Conservation (phyloP, 352 stramenopile genomes). For the Pythium inflatum region DNA sequence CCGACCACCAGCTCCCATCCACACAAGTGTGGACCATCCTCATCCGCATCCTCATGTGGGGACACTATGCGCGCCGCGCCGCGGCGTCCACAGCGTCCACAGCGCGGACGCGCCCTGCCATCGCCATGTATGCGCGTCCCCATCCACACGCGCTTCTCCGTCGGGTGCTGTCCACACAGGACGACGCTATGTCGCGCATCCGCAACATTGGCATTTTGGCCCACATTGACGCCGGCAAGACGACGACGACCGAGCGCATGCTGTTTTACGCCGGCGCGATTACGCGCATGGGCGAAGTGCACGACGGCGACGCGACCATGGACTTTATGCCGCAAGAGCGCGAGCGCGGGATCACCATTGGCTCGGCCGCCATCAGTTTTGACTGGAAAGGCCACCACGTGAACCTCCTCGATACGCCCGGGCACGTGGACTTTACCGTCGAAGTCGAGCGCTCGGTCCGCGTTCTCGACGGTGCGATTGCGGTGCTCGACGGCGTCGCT, state of each 20-base stretch:
- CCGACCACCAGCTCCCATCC: constrained; percentile 1
- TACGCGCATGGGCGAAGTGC: constrained; percentile 96
- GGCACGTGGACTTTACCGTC: constrained; percentile 99
- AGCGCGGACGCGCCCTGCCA: background rate
- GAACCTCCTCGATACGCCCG: constrained; percentile 99
- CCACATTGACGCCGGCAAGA: constrained; percentile 99
- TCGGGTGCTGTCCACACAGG: background rate
- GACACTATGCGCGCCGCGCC: constrained; percentile 2
- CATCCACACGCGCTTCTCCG: background rate
- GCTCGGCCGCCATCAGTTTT: constrained; percentile 98
- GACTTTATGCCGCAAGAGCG: constrained; percentile 91
- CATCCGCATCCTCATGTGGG: too few species aligned
- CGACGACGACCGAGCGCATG: constrained; percentile 99
- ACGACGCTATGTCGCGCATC: constrained; percentile 43
- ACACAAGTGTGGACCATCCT: background rate
- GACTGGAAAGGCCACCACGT: constrained; percentile 93
- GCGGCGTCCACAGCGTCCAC: constrained; percentile 11
- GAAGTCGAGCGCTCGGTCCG: constrained; percentile 97
- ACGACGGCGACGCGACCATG: constrained; percentile 99
- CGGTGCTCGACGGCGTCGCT: constrained; percentile 91
- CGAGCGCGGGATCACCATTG: constrained; percentile 99
- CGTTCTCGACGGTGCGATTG: constrained; percentile 97
- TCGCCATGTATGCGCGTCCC: background rate
- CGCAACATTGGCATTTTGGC: constrained; percentile 97
- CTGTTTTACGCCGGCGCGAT: constrained; percentile 99